A percentile compares a stretch with the other conserved stretches of the same genome.
These are phyloP conservation scores for Phalaenopsis aphrodite DNA, from an alignment of 106 monocot species.

Conservation along the genomic window DNA sequence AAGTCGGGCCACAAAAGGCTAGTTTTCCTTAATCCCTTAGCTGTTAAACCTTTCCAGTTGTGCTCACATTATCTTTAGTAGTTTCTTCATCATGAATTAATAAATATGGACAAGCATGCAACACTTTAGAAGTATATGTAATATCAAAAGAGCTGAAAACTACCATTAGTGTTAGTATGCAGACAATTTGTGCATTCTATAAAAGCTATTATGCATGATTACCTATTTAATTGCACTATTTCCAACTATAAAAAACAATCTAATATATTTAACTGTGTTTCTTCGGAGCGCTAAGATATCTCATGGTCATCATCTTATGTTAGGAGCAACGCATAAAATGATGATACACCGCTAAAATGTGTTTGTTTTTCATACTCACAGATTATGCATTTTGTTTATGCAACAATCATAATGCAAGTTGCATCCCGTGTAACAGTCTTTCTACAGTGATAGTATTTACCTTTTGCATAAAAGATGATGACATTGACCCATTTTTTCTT, in stretches of 20 bases:
- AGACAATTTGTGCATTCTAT: not conserved
- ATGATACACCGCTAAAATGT: too few relatives aligned
- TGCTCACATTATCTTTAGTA: not conserved
- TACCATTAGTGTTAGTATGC: not conserved
- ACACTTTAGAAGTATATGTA: not conserved
- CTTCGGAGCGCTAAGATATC: not conserved
- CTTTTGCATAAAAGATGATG: too few relatives aligned
- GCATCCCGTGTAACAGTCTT: too few relatives aligned
- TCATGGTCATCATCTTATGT: too few relatives aligned
- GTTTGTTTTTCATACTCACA: too few relatives aligned
- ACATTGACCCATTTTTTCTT: too few relatives aligned
- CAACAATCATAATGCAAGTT: too few relatives aligned
- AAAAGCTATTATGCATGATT: not conserved
- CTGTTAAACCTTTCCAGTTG: not conserved
- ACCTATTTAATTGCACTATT: not conserved
- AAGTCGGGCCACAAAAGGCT: slow-evolving; percentile 56
- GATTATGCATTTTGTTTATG: too few relatives aligned
- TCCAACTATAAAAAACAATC: not conserved
- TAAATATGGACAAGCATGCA: not conserved
- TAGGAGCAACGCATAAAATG: too few relatives aligned
- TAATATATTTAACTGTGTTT: not conserved
- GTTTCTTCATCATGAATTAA: not conserved
- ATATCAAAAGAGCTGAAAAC: not conserved
- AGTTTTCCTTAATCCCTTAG: slow-evolving; percentile 11
- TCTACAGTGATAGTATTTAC: too few relatives aligned